Percentiles rank a stretch among this genome's conserved stretches.
Conservation (phyloP, 1,139 yeast species). For the Geotrichum carabidarum region DNA sequence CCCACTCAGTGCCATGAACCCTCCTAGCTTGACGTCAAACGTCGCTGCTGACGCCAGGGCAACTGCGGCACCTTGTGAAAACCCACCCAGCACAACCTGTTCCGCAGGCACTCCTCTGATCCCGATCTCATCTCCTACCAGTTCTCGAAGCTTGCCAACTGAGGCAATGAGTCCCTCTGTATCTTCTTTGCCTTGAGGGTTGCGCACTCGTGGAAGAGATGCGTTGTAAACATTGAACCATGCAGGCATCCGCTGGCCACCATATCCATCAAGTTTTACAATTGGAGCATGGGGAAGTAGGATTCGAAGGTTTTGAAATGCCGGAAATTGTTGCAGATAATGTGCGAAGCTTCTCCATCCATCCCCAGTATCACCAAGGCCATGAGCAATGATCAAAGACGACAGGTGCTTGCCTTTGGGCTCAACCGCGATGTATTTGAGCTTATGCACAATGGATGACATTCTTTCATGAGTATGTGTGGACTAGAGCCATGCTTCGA, state of each 20-base stretch:
- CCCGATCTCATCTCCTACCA: neutral
- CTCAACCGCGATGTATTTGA: neutral
- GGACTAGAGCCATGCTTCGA: too few species aligned
- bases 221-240: slow-evolving; percentile 7
- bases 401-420: slow-evolving; percentile 40
- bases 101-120: neutral
- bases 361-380: slow-evolving; percentile 79
- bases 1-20: slow-evolving; percentile 4
- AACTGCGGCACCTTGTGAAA: slow-evolving; percentile 8
- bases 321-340: neutral
- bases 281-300: slow-evolving; percentile 5
- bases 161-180: slow-evolving; percentile 2
- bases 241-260: neutral
- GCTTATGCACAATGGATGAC: neutral
- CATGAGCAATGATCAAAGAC: slow-evolving; percentile 71
- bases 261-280: neutral
- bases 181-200: slow-evolving; percentile 1
- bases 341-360: slow-evolving; percentile 54
- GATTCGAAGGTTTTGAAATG: neutral
- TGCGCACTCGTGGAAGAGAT: neutral
- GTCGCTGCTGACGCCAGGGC: slow-evolving; percentile 3
- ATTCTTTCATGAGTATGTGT: neutral
- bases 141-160: neutral
- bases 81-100: slow-evolving; percentile 7
- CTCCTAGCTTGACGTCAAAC: slow-evolving; percentile 1